phyloP scores from a whole-genome alignment of 2,329 filamentous ascomycete genomes.

The Aspergillus sp. region DNA sequence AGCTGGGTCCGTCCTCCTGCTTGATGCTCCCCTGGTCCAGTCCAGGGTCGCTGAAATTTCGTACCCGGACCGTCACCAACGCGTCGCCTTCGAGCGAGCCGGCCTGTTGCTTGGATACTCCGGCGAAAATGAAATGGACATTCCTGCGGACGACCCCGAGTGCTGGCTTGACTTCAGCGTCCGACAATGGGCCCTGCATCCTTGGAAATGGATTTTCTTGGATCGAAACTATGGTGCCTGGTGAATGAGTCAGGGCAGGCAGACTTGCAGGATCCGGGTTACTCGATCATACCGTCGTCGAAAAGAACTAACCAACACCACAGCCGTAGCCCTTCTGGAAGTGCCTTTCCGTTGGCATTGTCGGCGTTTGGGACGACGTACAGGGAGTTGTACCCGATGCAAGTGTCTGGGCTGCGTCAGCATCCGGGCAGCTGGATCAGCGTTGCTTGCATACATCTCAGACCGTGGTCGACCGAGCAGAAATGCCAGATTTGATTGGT shows the following conservation, averaged over 20 bases:
- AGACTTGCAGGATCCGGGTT: background rate
- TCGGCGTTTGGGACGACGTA: conserved; percentile 40
- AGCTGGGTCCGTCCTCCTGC: conserved; percentile 45
- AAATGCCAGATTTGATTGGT: conserved; percentile 67
- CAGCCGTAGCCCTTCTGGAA: conserved; percentile 44
- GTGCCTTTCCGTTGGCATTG: conserved; percentile 20
- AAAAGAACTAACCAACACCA: conserved; percentile 67
- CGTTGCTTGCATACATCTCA: conserved; percentile 49
- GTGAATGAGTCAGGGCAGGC: conserved; percentile 7
- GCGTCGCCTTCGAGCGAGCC: conserved; percentile 39
- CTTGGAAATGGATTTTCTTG: conserved; percentile 51
- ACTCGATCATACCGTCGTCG: conserved; percentile 45
- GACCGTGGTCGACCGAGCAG: conserved; percentile 60
- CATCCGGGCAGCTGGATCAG: conserved; percentile 3
- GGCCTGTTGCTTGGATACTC: conserved; percentile 48
- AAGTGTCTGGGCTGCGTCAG: conserved; percentile 44
- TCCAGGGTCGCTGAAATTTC: conserved; percentile 24
- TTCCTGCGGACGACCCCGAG: conserved; percentile 44
- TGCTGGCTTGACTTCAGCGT: conserved; percentile 18
- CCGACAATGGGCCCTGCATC: conserved; percentile 26
- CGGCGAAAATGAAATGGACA: conserved; percentile 51
- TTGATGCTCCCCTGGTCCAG: conserved; percentile 28
- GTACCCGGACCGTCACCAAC: conserved; percentile 40
- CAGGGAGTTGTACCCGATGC: conserved; percentile 59
- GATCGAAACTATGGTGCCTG: conserved; percentile 60